phyloP scores from a whole-genome alignment of 495 filamentous ascomycete genomes.

The Hypomontagnella submonticulosa region DNA sequence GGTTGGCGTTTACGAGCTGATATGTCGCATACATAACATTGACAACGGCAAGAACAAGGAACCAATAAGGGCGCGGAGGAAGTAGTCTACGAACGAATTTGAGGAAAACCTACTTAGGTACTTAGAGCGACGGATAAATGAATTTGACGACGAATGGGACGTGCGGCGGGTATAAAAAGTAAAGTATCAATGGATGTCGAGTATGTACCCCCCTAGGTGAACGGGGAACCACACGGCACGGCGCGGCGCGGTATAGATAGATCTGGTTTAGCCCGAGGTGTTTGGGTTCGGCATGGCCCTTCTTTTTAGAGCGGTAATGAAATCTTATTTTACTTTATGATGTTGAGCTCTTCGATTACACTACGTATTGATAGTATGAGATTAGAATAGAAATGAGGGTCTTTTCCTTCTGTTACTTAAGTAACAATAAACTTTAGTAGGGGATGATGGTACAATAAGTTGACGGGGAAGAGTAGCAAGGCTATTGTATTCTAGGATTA shows the following conservation, averaged over 20 bases:
- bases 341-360: no score
- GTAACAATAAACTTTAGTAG: no score
- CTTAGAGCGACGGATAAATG: background rate
- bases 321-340: background rate
- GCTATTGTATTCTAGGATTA: no score
- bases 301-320: slow-evolving; percentile 7
- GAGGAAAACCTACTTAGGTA: no score
- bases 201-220: background rate
- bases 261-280: background rate
- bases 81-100: no score
- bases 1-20: slow-evolving; percentile 43
- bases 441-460: no score
- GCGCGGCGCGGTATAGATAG: slow-evolving; percentile 14
- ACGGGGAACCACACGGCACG: background rate
- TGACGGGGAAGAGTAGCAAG: no score
- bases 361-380: slow-evolving; percentile 1
- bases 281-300: background rate
- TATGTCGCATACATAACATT: background rate
- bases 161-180: no score
- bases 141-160: no score
- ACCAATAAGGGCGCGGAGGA: no score
- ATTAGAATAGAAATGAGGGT: slow-evolving; percentile 6
- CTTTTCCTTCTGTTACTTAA: background rate
- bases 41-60: no score
- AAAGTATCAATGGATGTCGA: no score